Percentiles rank a stretch among this genome's conserved stretches.
Conservation (phyloP, 495 filamentous ascomycete genomes). For the Bacidia rubella region DNA sequence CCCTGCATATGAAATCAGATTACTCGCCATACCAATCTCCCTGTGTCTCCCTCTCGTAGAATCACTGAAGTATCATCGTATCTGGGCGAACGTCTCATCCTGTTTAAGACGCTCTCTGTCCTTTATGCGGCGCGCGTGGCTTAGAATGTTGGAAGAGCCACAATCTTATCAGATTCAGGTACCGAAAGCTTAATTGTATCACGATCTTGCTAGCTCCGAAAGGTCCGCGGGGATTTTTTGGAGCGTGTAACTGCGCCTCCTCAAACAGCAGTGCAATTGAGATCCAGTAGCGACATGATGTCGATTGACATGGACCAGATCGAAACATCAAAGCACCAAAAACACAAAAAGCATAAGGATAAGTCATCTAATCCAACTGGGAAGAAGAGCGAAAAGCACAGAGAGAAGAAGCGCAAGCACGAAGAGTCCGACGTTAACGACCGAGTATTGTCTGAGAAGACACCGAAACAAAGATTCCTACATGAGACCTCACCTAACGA, state of each 20-base stretch:
- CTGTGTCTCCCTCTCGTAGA: not conserved
- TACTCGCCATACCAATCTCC: conserved; percentile 10
- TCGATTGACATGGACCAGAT: not conserved
- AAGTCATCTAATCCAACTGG: conserved; percentile 26
- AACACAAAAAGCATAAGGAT: conserved; percentile 12
- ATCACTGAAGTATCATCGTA: not conserved
- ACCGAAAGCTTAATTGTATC: not conserved
- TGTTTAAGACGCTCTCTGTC: not conserved
- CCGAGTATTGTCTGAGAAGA: conserved; percentile 32
- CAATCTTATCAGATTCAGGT: not conserved
- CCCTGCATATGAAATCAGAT: conserved; percentile 58
- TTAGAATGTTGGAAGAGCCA: not conserved
- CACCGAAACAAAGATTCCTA: conserved; percentile 26
- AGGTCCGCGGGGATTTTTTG: too few species aligned
- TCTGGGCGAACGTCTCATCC: too few species aligned
- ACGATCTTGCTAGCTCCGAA: too few species aligned
- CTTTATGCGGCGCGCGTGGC: not conserved
- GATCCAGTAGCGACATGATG: too few species aligned
- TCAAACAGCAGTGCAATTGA: too few species aligned
- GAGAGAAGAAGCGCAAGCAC: conserved; percentile 44
- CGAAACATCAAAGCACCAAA: not conserved
- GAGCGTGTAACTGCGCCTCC: too few species aligned
- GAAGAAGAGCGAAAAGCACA: conserved; percentile 41
- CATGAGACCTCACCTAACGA: conserved; percentile 1
- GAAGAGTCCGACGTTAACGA: conserved; percentile 28